Conservation (phyloP, 2,329 filamentous ascomycete species). For the Fusarium pseudoanthophilum region DNA sequence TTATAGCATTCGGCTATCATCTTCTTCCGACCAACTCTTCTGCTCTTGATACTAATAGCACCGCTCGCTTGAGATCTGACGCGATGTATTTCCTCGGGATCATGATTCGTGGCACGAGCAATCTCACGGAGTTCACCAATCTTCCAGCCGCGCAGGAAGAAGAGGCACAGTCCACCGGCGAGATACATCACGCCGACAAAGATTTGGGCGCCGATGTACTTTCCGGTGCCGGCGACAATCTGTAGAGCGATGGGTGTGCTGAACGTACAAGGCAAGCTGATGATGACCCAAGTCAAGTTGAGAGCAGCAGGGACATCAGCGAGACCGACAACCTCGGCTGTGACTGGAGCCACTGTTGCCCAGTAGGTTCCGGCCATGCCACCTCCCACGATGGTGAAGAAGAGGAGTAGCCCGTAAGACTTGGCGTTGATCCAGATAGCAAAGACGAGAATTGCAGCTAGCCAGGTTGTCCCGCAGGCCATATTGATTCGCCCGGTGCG, state of each 20-base stretch:
- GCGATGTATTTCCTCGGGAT: slow-evolving; percentile 45
- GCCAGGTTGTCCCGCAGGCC: slow-evolving; percentile 71
- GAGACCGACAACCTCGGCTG: slow-evolving; percentile 79
- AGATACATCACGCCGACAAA: slow-evolving; percentile 72
- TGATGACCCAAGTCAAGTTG: slow-evolving; percentile 76
- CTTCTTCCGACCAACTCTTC: slow-evolving; percentile 45
- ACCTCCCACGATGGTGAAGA: slow-evolving; percentile 78
- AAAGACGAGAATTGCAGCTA: slow-evolving; percentile 72
- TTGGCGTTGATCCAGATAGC: slow-evolving; percentile 78
- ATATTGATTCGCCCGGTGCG: slow-evolving; percentile 78
- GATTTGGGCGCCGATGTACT: slow-evolving; percentile 65
- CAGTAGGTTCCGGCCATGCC: slow-evolving; percentile 77
- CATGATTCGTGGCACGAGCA: slow-evolving; percentile 46
- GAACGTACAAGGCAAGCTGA: slow-evolving; percentile 77
- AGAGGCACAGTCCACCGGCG: slow-evolving; percentile 52
- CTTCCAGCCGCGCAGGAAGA: slow-evolving; percentile 53
- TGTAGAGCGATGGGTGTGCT: slow-evolving; percentile 72
- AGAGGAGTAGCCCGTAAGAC: slow-evolving; percentile 72
- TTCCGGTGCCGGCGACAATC: slow-evolving; percentile 57
- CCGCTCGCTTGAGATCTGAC: slow-evolving; percentile 48
- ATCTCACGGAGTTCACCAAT: slow-evolving; percentile 50
- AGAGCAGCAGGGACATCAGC: slow-evolving; percentile 73
- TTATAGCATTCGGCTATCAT: slow-evolving; percentile 50
- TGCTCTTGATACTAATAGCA: slow-evolving; percentile 45
- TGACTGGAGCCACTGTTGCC: slow-evolving; percentile 75